Evolutionary conservation across 306 rosid genomes (phyloP).

Genomic region (Corylus avellana): DNA sequence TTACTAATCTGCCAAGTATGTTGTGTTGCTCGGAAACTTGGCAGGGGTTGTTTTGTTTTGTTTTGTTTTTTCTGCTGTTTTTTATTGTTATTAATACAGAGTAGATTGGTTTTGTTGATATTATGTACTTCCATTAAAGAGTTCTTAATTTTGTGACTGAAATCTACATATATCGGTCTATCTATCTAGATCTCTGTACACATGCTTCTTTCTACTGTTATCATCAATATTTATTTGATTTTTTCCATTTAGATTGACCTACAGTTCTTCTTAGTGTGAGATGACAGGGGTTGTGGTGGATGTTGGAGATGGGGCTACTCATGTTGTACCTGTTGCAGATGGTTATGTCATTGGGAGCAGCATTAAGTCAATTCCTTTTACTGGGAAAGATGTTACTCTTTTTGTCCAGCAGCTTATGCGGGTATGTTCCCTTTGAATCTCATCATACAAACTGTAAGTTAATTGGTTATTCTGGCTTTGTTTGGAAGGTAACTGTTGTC

Average conservation of each 20-base stretch:
- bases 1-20: background rate
- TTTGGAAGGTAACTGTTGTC: background rate
- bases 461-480: conserved; percentile 11
- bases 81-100: background rate
- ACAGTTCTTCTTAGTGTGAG: conserved; percentile 80
- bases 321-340: conserved; percentile 97
- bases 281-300: conserved; percentile 99
- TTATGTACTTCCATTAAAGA: background rate
- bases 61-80: background rate
- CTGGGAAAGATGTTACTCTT: conserved; percentile 93
- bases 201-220: background rate
- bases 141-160: background rate
- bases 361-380: conserved; percentile 87
- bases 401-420: conserved; percentile 98
- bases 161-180: background rate
- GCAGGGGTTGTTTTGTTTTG: background rate
- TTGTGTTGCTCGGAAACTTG: background rate
- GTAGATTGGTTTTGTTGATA: background rate
- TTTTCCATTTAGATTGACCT: conserved; percentile 48
- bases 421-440: conserved; percentile 47
- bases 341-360: conserved; percentile 99
- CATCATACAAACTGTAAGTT: conserved; percentile 6
- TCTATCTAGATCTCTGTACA: background rate
- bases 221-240: background rate
- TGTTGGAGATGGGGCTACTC: conserved; percentile 94